Base-by-base conservation (phyloP, 768 basidiomycete species). In the Cystobasidium onofrii region DNA sequence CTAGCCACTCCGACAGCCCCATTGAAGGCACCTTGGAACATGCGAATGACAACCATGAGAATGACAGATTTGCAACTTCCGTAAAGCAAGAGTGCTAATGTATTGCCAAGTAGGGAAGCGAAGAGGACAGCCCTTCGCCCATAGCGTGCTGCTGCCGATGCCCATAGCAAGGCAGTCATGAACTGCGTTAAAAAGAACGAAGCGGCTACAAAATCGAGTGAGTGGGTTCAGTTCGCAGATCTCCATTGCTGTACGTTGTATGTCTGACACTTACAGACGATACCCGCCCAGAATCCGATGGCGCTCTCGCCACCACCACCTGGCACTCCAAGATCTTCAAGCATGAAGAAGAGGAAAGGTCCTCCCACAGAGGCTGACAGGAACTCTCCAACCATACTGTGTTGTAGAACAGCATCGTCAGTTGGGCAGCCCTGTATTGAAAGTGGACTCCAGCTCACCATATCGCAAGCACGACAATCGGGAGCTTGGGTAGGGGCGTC, bases 131-230 rank as follows among this genome's bases (percentile, higher is more conserved):
- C 84, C 18, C 95, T 88, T 46, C 87, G 86, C 50, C 93, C 92
- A 80, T 97, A 91, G 81, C 87, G 90, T 73, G 93, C 90, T 27
- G 95, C 95, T 25, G 94, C 87, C n/a, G 92, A 92, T 67, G 92
- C 91, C 95, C 96, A 99, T 70, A 97, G 84, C 36, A 99, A 83
- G 33, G 92, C 93, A 0, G 95, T 98, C 34, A 95, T 82, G 82
- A 98, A 98, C 79, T 99, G 96, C 1, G 94, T 92, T 77, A 96
- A 83, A 84, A 97, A 98, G 82, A 93, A 92, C 1, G 86, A 87
- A 43, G 90, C 86, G 31, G 91, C 90, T 90, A 63, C 23, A 55
- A 74, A 34, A 23, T n/a, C n/a, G n/a, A n/a, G n/a, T n/a, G n/a
- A n/a, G n/a, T n/a, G n/a, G n/a, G n/a, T n/a, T n/a, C n/a, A n/a